These are phyloP conservation scores for Colletotrichum lupini DNA, from an alignment of 2,329 filamentous ascomycete species.

Conservation along the genomic window DNA sequence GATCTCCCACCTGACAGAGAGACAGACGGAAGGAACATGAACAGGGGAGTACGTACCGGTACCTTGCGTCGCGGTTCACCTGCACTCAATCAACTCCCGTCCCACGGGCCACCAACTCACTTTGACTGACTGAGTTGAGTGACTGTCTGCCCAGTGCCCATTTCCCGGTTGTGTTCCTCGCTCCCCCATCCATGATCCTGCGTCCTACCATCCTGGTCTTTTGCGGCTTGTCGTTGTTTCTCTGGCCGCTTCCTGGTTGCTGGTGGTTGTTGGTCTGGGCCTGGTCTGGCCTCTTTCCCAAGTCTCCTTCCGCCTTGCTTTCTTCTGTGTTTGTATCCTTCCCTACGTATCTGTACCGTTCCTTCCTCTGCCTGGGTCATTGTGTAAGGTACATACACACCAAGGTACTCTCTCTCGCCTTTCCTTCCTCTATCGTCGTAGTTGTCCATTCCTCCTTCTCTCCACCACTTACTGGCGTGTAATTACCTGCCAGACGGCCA, in stretches of 20 bases:
- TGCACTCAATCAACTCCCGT: slow-evolving; percentile 5
- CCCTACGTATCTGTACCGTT: too few species aligned
- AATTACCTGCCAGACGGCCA: not conserved
- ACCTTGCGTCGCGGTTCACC: not conserved
- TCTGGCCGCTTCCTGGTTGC: not conserved
- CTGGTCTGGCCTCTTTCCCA: not conserved
- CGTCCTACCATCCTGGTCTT: not conserved
- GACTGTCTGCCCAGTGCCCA: slow-evolving; percentile 21
- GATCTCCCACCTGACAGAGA: slow-evolving; percentile 24
- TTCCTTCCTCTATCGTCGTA: not conserved
- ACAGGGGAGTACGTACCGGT: slow-evolving; percentile 5
- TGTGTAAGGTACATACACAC: not conserved
- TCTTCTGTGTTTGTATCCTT: not conserved
- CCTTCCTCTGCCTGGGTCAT: not conserved
- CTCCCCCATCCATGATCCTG: not conserved
- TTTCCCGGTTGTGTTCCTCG: slow-evolving; percentile 20
- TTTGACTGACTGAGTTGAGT: not conserved
- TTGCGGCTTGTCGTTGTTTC: not conserved
- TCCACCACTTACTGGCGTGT: not conserved
- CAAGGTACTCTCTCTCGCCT: not conserved
- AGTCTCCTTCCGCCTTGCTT: not conserved
- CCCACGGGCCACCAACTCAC: slow-evolving; percentile 12
- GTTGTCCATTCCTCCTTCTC: not conserved
- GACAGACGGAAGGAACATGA: slow-evolving; percentile 13
- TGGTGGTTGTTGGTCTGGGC: not conserved